These are phyloP conservation scores for Rhododendron ferrugineum DNA, from an alignment of 148 eudicot species.

Conservation along the genomic window DNA sequence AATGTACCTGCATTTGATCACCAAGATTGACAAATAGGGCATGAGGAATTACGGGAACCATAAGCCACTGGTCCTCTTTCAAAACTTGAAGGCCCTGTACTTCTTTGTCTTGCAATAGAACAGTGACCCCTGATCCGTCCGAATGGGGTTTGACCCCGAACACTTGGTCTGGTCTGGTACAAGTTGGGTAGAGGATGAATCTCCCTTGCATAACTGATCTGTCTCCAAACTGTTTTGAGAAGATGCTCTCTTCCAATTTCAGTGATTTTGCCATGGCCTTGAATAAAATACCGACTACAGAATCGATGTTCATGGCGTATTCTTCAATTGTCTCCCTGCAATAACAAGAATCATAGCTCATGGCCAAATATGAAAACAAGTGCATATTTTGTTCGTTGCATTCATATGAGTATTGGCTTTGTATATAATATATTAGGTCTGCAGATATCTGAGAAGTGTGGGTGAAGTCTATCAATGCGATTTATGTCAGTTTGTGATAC, in stretches of 20 bases:
- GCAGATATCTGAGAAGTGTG: too few relatives aligned
- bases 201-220: slow-evolving; percentile 21
- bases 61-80: slow-evolving; percentile 39
- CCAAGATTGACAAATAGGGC: slow-evolving; percentile 42
- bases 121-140: slow-evolving; percentile 36
- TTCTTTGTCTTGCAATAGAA: slow-evolving; percentile 32
- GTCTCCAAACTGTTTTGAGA: slow-evolving; percentile 21
- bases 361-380: too few relatives aligned
- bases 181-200: slow-evolving; percentile 29
- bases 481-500: too few relatives aligned
- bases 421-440: too few relatives aligned
- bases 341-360: not conserved
- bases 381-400: too few relatives aligned
- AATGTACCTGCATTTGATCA: slow-evolving; percentile 28
- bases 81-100: slow-evolving; percentile 43
- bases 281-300: slow-evolving; percentile 17
- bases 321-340: slow-evolving; percentile 30
- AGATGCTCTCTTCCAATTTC: slow-evolving; percentile 18
- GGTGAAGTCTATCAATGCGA: too few relatives aligned
- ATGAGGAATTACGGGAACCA: slow-evolving; percentile 35
- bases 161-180: slow-evolving; percentile 26
- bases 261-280: slow-evolving; percentile 24
- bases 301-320: slow-evolving; percentile 19
- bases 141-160: slow-evolving; percentile 39
- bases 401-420: too few relatives aligned